Conservation (phyloP, 2,329 filamentous ascomycete species). For the Phyllosticta citrichinensis region DNA sequence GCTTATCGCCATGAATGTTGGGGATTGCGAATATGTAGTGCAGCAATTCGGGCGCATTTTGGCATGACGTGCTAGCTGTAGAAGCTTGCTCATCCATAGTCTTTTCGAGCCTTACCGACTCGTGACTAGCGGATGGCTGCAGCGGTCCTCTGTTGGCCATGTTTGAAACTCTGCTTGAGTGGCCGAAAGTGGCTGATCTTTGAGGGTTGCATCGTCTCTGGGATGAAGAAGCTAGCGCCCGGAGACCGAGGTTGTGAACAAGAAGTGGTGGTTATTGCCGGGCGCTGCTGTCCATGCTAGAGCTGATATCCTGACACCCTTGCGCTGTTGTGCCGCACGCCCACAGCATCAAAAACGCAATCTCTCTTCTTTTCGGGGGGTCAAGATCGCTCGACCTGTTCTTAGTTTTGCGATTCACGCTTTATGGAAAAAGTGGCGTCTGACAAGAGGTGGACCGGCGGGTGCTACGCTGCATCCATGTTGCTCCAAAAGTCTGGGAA, state of each 20-base stretch:
- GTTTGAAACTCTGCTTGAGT: not conserved
- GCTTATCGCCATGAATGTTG: not conserved
- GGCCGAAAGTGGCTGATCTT: not conserved
- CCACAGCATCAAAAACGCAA: not conserved
- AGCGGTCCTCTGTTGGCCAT: not conserved
- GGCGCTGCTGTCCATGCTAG: not conserved
- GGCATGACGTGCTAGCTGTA: not conserved
- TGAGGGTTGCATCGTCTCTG: not conserved
- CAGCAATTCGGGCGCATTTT: not conserved
- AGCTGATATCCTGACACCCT: not conserved
- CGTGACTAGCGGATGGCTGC: not conserved
- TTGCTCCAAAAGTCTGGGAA: no score
- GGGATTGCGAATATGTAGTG: not conserved
- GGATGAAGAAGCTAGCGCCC: not conserved
- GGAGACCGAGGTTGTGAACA: not conserved
- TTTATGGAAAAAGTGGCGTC: not conserved
- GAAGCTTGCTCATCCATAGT: not conserved
- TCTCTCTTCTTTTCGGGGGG: not conserved
- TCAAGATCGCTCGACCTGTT: not conserved
- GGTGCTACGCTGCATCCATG: not conserved
- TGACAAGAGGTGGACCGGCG: not conserved
- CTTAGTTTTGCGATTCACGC: not conserved
- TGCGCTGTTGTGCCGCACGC: not conserved
- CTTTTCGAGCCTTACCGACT: not conserved
- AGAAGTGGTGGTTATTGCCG: not conserved